These are phyloP conservation scores for Ogataea trehaloabstinens DNA, from an alignment of 805 yeast species.

Conservation along the genomic window DNA sequence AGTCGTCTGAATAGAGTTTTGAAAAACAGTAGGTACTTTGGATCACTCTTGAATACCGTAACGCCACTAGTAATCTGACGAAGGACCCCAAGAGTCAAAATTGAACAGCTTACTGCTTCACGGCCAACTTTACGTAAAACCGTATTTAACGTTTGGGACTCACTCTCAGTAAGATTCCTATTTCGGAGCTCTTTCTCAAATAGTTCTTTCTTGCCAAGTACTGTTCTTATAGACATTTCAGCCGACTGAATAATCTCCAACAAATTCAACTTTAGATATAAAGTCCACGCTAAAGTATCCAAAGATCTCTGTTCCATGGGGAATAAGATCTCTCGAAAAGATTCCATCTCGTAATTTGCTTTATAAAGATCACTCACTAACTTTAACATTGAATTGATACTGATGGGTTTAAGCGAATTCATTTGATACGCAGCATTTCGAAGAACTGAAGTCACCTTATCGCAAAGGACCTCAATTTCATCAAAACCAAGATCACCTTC, in stretches of 20 bases:
- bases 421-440: constrained; percentile 3
- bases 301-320: neutral
- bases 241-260: constrained; percentile 8
- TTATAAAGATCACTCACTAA: constrained; percentile 3
- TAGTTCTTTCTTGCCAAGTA: constrained; percentile 3
- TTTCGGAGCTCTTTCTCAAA: constrained; percentile 5
- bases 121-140: neutral
- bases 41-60: constrained; percentile 6
- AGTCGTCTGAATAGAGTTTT: constrained; percentile 6
- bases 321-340: constrained; percentile 5
- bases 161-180: constrained; percentile 4
- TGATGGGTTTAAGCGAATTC: constrained; percentile 7
- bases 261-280: constrained; percentile 5
- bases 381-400: constrained; percentile 8
- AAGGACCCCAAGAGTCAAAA: constrained; percentile 3
- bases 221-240: constrained; percentile 2
- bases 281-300: constrained; percentile 7
- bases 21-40: constrained; percentile 6
- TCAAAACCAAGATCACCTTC: neutral
- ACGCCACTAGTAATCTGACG: constrained; percentile 4
- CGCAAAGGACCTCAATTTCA: constrained; percentile 3
- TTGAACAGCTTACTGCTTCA: constrained; percentile 3
- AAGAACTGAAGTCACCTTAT: neutral
- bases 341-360: constrained; percentile 4
- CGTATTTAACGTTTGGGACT: constrained; percentile 3